Evolutionary conservation across 1,139 yeast genomes (phyloP).

Genomic region (Kluyveromyces sp.): DNA sequence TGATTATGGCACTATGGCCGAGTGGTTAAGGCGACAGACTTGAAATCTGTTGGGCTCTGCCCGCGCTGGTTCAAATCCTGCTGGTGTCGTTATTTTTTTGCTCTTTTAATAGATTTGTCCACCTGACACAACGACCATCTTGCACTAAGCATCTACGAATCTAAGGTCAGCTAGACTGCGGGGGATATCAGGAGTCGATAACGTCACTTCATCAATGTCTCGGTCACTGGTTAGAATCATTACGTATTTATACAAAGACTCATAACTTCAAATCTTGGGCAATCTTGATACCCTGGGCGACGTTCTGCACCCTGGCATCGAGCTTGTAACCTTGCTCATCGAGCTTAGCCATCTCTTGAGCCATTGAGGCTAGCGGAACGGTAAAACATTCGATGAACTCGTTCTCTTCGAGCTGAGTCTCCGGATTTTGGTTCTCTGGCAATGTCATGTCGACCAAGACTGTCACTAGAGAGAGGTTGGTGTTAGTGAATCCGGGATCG

Average conservation of each 20-base stretch:
- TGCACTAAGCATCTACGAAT: no score
- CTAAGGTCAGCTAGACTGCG: no score
- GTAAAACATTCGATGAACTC: conserved; percentile 82
- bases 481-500: conserved; percentile 93
- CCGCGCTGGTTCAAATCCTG: conserved; percentile 34
- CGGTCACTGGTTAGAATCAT: no score
- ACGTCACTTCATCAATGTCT: no score
- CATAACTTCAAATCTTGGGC: conserved; percentile 37
- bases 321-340: conserved; percentile 61
- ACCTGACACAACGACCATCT: no score
- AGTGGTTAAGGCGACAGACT: conserved; percentile 33
- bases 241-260: neutral
- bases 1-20: conserved; percentile 29
- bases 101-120: neutral
- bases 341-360: conserved; percentile 46
- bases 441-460: conserved; percentile 68
- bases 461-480: conserved; percentile 74
- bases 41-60: conserved; percentile 33
- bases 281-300: conserved; percentile 66
- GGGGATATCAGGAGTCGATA: no score
- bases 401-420: conserved; percentile 72
- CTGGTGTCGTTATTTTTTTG: conserved; percentile 27
- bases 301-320: conserved; percentile 82
- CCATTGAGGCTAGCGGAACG: conserved; percentile 55
- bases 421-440: conserved; percentile 60